Evolutionary conservation across 2,329 filamentous ascomycete species (phyloP).

Genomic region (Coniochaeta sp.): DNA sequence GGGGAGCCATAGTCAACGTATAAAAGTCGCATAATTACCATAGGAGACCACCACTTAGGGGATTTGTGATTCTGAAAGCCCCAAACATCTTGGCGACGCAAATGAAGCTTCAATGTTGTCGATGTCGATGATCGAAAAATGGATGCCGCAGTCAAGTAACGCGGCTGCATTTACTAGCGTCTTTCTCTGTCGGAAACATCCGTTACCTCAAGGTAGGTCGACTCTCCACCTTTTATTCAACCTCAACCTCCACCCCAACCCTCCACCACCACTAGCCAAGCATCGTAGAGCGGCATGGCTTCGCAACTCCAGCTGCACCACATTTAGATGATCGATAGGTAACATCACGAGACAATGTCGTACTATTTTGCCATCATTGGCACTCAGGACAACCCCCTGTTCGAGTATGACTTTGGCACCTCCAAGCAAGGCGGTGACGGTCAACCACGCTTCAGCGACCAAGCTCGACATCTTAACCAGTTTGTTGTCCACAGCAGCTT

Average conservation of each 20-base stretch:
- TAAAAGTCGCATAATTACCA: constrained; percentile 46
- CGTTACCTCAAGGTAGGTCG: neutral
- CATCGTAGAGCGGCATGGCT: constrained; percentile 1
- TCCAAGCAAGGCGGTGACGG: constrained; percentile 95
- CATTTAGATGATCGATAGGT: constrained; percentile 19
- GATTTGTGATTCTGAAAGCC: constrained; percentile 70
- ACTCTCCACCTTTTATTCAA: neutral
- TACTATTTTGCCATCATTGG: constrained; percentile 98
- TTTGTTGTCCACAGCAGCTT: constrained; percentile 93
- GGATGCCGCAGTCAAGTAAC: neutral
- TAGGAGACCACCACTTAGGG: constrained; percentile 72
- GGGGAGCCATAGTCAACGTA: neutral
- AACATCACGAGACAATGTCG: constrained; percentile 67
- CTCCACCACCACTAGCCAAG: neutral
- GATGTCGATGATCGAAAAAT: neutral
- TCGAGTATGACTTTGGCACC: constrained; percentile 95
- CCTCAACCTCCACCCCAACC: neutral
- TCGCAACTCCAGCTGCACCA: constrained; percentile 1
- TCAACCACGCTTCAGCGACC: constrained; percentile 76
- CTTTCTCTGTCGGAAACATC: neutral
- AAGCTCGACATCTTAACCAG: constrained; percentile 90
- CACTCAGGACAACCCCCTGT: constrained; percentile 90
- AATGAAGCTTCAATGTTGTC: neutral
- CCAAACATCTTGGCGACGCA: constrained; percentile 60
- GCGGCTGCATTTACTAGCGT: neutral